A percentile compares a stretch with the other conserved stretches of the same genome.
Conservation (phyloP, 176 grass and related monocot genomes). For the Pontederia paniculata region DNA sequence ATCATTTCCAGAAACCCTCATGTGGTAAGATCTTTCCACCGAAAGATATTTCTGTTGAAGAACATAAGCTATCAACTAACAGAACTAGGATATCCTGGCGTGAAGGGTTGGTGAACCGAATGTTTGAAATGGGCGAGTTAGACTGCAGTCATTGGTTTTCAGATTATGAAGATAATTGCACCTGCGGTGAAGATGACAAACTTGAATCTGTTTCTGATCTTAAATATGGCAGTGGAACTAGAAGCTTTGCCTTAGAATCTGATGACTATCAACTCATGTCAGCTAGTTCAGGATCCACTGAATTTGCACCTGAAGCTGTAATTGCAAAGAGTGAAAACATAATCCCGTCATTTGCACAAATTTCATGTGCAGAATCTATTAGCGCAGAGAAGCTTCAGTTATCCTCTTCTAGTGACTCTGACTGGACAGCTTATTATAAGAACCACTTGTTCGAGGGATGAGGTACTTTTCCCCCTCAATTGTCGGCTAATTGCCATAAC, state of each 20-base stretch:
- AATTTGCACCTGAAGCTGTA: slow-evolving; percentile 17
- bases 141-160: slow-evolving; percentile 69
- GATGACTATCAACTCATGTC: slow-evolving; percentile 12
- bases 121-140: slow-evolving; percentile 68
- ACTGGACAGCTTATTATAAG: slow-evolving; percentile 78
- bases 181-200: background rate
- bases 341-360: background rate
- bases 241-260: slow-evolving; percentile 17
- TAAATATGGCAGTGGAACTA: slow-evolving; percentile 9
- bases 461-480: slow-evolving; percentile 2
- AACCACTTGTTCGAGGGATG: slow-evolving; percentile 73
- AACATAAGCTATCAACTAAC: background rate
- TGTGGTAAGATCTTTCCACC: slow-evolving; percentile 18
- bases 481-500: background rate
- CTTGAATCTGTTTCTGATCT: background rate
- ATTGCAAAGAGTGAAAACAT: slow-evolving; percentile 9
- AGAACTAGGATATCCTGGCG: slow-evolving; percentile 76
- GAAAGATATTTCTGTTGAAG: slow-evolving; percentile 19
- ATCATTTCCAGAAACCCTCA: slow-evolving; percentile 45
- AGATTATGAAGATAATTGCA: slow-evolving; percentile 50
- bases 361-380: slow-evolving; percentile 52
- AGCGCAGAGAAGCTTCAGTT: slow-evolving; percentile 59
- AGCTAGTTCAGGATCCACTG: slow-evolving; percentile 45
- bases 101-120: slow-evolving; percentile 81
- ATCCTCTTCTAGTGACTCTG: slow-evolving; percentile 51